Evolutionary conservation across 2,329 filamentous ascomycete species (phyloP).

Genomic region (Penicillium polonicum): DNA sequence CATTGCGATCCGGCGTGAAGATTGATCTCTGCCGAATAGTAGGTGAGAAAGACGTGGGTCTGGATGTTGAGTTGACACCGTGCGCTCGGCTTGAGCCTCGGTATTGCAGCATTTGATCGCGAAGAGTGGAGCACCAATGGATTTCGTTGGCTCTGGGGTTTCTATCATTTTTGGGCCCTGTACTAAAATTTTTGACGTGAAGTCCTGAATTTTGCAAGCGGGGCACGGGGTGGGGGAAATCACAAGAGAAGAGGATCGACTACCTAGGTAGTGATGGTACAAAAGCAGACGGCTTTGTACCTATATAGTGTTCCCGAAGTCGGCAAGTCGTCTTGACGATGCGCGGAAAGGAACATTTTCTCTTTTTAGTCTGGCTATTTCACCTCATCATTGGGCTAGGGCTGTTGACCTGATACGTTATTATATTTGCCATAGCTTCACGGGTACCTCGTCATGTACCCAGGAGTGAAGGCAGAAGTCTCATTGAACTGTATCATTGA

Average conservation of each 20-base stretch:
- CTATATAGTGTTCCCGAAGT: no score
- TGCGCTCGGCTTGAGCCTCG: constrained; percentile 1
- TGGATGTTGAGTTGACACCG: background rate
- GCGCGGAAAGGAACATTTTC: background rate
- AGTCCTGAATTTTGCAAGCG: background rate
- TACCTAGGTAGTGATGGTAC: no score
- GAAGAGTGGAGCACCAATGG: background rate
- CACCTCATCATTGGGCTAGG: background rate
- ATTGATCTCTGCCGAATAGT: constrained; percentile 4
- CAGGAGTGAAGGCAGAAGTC: background rate
- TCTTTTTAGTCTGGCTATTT: background rate
- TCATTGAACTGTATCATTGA: background rate
- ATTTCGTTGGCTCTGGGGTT: background rate
- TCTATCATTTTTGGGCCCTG: background rate
- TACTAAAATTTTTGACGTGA: background rate
- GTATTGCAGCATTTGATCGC: constrained; percentile 4
- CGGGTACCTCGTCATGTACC: background rate
- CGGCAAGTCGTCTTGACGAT: background rate
- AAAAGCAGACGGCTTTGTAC: no score
- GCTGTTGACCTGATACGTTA: no score
- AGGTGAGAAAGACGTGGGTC: background rate
- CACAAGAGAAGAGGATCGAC: no score
- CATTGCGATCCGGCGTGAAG: constrained; percentile 1
- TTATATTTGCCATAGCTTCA: background rate
- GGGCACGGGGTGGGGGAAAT: background rate